Evolutionary conservation across 1,284 basidiomycete genomes (phyloP).

Genomic region (Pulveroboletus sp.): DNA sequence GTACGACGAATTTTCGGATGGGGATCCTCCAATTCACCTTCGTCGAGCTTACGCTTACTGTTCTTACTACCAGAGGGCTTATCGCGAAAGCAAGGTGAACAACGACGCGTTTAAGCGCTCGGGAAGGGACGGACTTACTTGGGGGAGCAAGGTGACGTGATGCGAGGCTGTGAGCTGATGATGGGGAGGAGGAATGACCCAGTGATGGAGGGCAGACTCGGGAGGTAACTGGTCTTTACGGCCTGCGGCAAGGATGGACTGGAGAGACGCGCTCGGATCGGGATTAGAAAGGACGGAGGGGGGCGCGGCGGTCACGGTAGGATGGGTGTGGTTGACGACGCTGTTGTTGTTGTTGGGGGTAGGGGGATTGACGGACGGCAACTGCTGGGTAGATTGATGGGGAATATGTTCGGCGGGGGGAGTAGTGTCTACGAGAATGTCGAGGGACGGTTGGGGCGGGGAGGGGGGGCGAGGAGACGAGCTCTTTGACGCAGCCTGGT

Average conservation of each 20-base stretch:
- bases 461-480: constrained; percentile 42
- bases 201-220: constrained; percentile 44
- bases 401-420: constrained; percentile 30
- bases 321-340: constrained; percentile 36
- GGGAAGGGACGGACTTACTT: constrained; percentile 31
- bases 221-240: constrained; percentile 43
- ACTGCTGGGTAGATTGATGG: constrained; percentile 31
- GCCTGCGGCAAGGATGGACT: constrained; percentile 59
- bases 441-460: constrained; percentile 41
- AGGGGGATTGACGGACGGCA: constrained; percentile 27
- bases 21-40: constrained; percentile 64
- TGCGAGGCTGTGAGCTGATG: constrained; percentile 33
- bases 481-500: constrained; percentile 38
- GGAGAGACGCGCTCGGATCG: constrained; percentile 60
- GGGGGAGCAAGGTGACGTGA: constrained; percentile 32
- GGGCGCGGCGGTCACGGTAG: constrained; percentile 37
- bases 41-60: constrained; percentile 74
- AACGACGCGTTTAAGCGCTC: constrained; percentile 37
- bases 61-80: constrained; percentile 38
- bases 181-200: constrained; percentile 39
- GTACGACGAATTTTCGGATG: constrained; percentile 79
- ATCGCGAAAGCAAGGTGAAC: constrained; percentile 24
- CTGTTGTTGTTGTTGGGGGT: constrained; percentile 24
- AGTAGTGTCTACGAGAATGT: constrained; percentile 44
- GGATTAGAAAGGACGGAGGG: constrained; percentile 43